phyloP scores from a whole-genome alignment of 176 grass and related monocot species.

The Hyparrhenia diplandra region DNA sequence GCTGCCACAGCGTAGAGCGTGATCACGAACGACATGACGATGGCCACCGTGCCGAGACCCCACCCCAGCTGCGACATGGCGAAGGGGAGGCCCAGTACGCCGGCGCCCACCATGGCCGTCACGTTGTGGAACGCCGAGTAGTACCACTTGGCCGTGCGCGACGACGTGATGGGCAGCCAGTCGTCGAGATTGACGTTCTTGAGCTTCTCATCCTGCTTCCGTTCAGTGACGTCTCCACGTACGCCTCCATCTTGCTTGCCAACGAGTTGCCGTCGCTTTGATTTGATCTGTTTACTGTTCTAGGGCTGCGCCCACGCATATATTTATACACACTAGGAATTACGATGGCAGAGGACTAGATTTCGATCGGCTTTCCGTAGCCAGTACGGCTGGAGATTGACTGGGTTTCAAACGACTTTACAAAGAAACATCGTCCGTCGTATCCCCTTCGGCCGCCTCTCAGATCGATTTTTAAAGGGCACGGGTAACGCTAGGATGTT shows the following conservation, averaged over 20 bases:
- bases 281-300: background rate
- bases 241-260: background rate
- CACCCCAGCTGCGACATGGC: conserved; percentile 63
- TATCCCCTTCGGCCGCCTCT: no score
- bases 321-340: no score
- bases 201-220: background rate
- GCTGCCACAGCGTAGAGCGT: conserved; percentile 70
- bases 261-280: background rate
- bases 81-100: conserved; percentile 58
- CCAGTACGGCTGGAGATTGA: no score
- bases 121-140: conserved; percentile 53
- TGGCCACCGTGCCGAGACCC: conserved; percentile 36
- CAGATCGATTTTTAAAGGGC: no score
- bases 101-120: conserved; percentile 61
- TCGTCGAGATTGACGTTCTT: conserved; percentile 15
- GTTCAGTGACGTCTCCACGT: background rate
- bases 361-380: no score
- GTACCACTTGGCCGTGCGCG: conserved; percentile 44
- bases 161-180: conserved; percentile 50
- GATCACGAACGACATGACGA: conserved; percentile 51
- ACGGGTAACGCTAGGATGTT: no score
- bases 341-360: no score
- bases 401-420: no score
- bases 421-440: no score
- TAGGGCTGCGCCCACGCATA: background rate